Evolutionary conservation across 441 rosid species (phyloP), one percentile per base, ranked within the genome.

Genomic region (Macaranga tanarius): DNA sequence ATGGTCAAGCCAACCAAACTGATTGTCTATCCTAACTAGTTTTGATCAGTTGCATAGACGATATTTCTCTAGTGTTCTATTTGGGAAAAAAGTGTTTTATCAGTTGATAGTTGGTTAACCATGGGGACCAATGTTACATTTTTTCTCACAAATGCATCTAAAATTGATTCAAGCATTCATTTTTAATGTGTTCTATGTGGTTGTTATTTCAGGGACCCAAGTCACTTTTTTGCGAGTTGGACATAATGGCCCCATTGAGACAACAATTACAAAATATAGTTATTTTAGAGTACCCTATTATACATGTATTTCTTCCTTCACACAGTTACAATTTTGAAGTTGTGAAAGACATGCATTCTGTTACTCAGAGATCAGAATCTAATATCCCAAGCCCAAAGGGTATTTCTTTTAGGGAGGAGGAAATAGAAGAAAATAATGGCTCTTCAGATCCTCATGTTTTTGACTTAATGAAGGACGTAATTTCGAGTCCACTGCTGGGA

Each of bases 281-380:
- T 63, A 73, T 92, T 60, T 65, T 92, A 70, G 97, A 94, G 82
- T 87, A 90, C 77, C 98, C 98, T 8, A 90, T 88, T 71, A 86
- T 94, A 70, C 84, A 92, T 79, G 91, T 94, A 40, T 86, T 86
- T 77, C 97, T 92, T 60, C 90, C 98, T 71, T 83, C 90, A 5
- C 90, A 81, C 22, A 76, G 74, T 62, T 82, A 22, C 67, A 86
- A 83, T 78, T 90, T 92, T 83, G 86, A 90, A 79, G 81, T 90
- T 74, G 70, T 84, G 64, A 84, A 79, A 78, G 82, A 77, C 65
- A 45, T 48, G 11, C 13, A 55, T 61, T 81, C 68, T 11, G 50
- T 70, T 61, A 44, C 69, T 63, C 60, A 51, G 2, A 70, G 79
- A 71, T 70, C 76, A 12, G 76, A 77, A 76, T 73, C 70, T 45